These are phyloP conservation scores for Serendipita indica DNA, from an alignment of 768 basidiomycete species.

Conservation along the genomic window DNA sequence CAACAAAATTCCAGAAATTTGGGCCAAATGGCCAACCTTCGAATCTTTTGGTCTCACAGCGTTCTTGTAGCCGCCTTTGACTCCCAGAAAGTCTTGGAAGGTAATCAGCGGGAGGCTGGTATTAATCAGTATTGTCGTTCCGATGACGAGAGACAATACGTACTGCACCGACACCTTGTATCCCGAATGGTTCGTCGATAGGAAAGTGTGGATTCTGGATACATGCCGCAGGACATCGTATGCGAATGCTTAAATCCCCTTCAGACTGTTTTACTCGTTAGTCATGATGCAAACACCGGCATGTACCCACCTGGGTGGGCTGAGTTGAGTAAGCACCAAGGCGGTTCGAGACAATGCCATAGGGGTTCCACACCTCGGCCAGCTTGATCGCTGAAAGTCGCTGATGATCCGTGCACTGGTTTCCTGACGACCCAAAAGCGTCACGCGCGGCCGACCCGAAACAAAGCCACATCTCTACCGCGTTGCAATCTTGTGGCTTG, in stretches of 20 bases:
- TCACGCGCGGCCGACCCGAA: too few species aligned
- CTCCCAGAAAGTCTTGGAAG: not conserved
- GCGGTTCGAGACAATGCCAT: not conserved
- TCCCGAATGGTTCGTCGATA: conserved; percentile 3
- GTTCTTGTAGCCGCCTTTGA: not conserved
- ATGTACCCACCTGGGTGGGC: not conserved
- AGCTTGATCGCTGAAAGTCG: too few species aligned
- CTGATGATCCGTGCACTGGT: too few species aligned
- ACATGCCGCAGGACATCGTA: not conserved
- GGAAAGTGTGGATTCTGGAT: not conserved
- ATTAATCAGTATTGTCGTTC: not conserved
- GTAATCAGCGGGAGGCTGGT: not conserved
- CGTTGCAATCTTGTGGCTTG: too few species aligned
- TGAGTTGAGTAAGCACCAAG: not conserved
- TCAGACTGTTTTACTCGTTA: not conserved
- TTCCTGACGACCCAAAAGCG: too few species aligned
- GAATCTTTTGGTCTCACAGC: not conserved
- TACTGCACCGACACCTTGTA: not conserved
- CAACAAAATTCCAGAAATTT: not conserved
- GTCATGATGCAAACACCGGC: not conserved
- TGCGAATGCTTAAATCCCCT: not conserved
- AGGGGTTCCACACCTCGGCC: not conserved
- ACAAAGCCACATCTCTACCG: too few species aligned
- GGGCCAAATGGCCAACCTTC: not conserved
- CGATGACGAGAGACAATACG: not conserved